Percentiles rank a stretch among this genome's conserved stretches.
phyloP scores from a whole-genome alignment of 2,329 filamentous ascomycete species.

The Aureobasidium sp. region DNA sequence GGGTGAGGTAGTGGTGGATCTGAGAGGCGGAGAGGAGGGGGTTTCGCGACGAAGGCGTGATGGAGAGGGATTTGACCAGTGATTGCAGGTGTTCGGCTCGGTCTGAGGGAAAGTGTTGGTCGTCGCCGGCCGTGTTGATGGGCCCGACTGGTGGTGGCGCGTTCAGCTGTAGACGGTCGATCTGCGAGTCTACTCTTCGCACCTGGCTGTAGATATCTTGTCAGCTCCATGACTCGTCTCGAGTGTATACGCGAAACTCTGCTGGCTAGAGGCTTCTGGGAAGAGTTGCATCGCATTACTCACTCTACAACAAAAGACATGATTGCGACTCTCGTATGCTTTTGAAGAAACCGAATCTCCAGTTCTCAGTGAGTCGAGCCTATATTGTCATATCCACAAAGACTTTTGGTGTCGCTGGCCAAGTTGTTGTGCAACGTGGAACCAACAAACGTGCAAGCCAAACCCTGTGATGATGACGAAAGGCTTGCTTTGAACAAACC shows the following conservation, averaged over 20 bases:
- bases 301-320: conserved; percentile 31
- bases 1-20: conserved; percentile 12
- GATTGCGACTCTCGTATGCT: neutral
- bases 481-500: neutral
- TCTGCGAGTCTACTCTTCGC: conserved; percentile 47
- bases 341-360: neutral
- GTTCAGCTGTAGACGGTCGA: conserved; percentile 48
- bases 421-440: conserved; percentile 5
- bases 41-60: conserved; percentile 12
- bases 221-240: neutral
- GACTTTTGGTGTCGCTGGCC: neutral
- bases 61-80: conserved; percentile 15
- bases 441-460: conserved; percentile 3
- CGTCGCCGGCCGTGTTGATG: conserved; percentile 14
- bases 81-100: conserved; percentile 24
- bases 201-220: conserved; percentile 38
- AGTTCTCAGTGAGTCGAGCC: neutral
- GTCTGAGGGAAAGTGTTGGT: conserved; percentile 17
- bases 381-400: neutral
- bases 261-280: neutral
- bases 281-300: neutral
- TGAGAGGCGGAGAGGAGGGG: conserved; percentile 10
- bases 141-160: conserved; percentile 17
- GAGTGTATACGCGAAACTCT: neutral
- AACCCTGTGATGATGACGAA: neutral